Conservation (phyloP, 2,329 filamentous ascomycete species). For the Aspergillus pseudoviridinutans region DNA sequence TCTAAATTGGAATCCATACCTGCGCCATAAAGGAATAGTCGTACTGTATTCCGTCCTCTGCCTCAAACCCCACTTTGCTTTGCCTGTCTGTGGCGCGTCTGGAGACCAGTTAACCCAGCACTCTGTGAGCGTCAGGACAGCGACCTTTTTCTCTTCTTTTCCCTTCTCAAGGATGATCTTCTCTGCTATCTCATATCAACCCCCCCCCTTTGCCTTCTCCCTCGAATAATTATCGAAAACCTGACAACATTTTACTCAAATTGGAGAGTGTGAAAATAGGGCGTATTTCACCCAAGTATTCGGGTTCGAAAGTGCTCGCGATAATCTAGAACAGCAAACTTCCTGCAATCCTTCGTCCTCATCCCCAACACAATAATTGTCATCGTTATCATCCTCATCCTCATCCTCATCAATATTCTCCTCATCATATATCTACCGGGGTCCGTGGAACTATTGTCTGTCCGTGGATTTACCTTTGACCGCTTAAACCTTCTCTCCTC, state of each 20-base stretch:
- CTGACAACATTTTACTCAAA: not conserved
- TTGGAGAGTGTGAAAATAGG: not conserved
- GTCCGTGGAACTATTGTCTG: not conserved
- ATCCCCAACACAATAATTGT: not conserved
- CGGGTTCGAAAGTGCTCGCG: not conserved
- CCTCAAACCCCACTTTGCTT: conserved; percentile 10
- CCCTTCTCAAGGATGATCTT: not conserved
- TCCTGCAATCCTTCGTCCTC: not conserved
- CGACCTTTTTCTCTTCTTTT: conserved; percentile 1
- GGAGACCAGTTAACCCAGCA: conserved; percentile 3
- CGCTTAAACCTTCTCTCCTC: not conserved
- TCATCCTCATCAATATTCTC: not conserved
- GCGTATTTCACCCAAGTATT: not conserved
- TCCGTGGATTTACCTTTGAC: not conserved
- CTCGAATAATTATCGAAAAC: not conserved
- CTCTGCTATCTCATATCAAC: not conserved
- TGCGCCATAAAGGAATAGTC: not conserved
- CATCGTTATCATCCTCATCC: not conserved
- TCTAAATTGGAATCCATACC: not conserved
- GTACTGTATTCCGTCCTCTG: conserved; percentile 3
- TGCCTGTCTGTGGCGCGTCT: conserved; percentile 15
- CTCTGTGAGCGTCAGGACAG: not conserved
- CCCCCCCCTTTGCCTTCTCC: not conserved
- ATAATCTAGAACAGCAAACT: not conserved
- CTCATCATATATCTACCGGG: not conserved